Percentiles rank a stretch among this genome's conserved stretches.
phyloP scores from a whole-genome alignment of 768 basidiomycete genomes.

The Hydnomerulius pinastri region DNA sequence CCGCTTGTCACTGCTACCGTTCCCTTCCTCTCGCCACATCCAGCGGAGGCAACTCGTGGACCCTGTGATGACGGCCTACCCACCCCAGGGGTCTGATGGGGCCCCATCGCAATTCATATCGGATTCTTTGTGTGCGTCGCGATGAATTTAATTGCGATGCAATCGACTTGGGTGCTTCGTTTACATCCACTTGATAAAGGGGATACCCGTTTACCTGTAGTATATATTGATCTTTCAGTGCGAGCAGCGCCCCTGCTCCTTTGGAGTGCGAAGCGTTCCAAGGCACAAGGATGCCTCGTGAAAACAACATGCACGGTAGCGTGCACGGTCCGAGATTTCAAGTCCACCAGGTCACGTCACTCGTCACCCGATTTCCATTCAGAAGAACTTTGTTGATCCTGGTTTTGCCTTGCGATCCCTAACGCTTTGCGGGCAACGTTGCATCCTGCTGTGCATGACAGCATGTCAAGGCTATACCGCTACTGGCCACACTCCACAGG shows the following conservation, averaged over 20 bases:
- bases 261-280: not conserved
- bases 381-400: constrained; percentile 13
- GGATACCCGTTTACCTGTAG: not conserved
- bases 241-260: not conserved
- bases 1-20: too few relatives aligned
- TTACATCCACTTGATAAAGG: not conserved
- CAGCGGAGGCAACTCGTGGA: not conserved
- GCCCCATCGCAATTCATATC: not conserved
- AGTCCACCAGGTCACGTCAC: not conserved
- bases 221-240: not conserved
- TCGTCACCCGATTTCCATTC: not conserved
- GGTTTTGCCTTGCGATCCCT: constrained; percentile 6
- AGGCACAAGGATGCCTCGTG: not conserved
- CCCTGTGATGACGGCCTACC: not conserved
- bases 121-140: not conserved
- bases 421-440: constrained; percentile 12
- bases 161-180: not conserved
- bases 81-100: not conserved
- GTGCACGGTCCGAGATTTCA: not conserved
- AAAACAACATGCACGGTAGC: too few relatives aligned
- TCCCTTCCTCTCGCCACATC: too few relatives aligned
- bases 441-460: constrained; percentile 23
- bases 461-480: constrained; percentile 25
- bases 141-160: not conserved
- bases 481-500: constrained; percentile 14